Evolutionary conservation across 2,329 filamentous ascomycete genomes (phyloP), one percentile per base, ranked within the genome.

Genomic region (Cytospora piceicola): DNA sequence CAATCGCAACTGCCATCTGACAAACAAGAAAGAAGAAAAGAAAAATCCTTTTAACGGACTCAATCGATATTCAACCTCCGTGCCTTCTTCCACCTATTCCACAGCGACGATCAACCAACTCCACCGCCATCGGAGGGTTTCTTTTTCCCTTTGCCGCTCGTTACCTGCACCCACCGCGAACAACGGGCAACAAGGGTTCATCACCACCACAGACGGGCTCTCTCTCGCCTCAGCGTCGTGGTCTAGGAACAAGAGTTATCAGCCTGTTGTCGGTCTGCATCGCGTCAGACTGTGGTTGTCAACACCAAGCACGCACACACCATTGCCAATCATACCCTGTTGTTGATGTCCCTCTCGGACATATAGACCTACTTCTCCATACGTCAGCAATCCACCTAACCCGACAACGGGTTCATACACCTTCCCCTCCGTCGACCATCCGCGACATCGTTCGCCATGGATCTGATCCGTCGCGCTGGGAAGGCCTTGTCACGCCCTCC

Each of bases 401-500:
- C 36, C 15, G 30, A 29, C 29, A 27, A n/a, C 22, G 20, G 36
- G 30, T 39, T 14, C 29, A 42, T 14, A 39, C 34, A 34, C 34
- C 51, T 39, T 29, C 32, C 8, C 29, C 46, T 22, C 54, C 22
- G 58, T 56, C 51, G 49, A 39, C 53, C 42, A 57, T 49, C 52
- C 17, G 36, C 46, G 22, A 17, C 57, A 30, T 55, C 32, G 29
- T 57, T 32, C 70, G 69, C 71, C 75, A 88, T 87, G 85, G 85
- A 88, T 81, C 76, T 87, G 74, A 80, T 87, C 72, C 80, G 83
- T 72, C 83, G 85, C 74, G 83, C 83, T 69, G 81, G 81, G 68
- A 81, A 80, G 75, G 80, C 81, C 75, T 81, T 83, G 49, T 75
- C 77, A 63, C 72, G 75, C 61, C 73, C 77, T 71, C 73, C 78